Evolutionary conservation across 352 stramenopile genomes (phyloP), one percentile per base, ranked within the genome.

Genomic region (Pythium chondricola): DNA sequence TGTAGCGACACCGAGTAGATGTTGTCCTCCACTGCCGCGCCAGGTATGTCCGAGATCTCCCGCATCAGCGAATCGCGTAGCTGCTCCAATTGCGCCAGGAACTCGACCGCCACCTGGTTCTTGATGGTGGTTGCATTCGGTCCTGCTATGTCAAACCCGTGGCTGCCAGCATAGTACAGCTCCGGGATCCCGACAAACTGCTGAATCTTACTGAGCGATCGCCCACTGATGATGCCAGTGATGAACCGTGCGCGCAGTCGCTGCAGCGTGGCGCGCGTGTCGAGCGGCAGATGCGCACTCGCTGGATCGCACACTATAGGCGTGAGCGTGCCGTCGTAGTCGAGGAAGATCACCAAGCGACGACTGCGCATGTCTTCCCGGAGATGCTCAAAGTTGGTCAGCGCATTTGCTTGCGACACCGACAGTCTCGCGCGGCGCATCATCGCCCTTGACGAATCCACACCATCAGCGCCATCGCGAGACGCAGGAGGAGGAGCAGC

Each of bases 271-370:
- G 64, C 51, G 31, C 83, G 79, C 61, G 75, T 88, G 31, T 71
- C 67, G 1, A 76, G 56, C 11, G 81, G 70, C 38, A 96, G 66
- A 42, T 79, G 47, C 26, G 85, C 86, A 41, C 81, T 63, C 33
- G 66, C 69, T 22, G 86, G 86, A 59, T 96, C 83, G 35, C 81
- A 94, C 41, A 96, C 86, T 35, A 96, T 96, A 5, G 86, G 86
- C 14, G 83, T 95, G 9, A 96, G 67, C 26, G 86, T 96, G 18
- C 86, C 86, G 26, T 96, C 86, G 26, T 95, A 95, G 67, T 95
- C 85, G 33, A 95, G 66, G 33, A 95, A 94, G 17, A 95, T 52
- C 16, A 92, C 85, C 18, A 95, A 61, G 24, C 75, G 74, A 22
- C 71, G 71, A 51, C 74, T 59, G 18, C 46, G 52, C 37, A 93